Conservation (phyloP, 495 filamentous ascomycete species). For the Aspergillus saccharolyticus region DNA sequence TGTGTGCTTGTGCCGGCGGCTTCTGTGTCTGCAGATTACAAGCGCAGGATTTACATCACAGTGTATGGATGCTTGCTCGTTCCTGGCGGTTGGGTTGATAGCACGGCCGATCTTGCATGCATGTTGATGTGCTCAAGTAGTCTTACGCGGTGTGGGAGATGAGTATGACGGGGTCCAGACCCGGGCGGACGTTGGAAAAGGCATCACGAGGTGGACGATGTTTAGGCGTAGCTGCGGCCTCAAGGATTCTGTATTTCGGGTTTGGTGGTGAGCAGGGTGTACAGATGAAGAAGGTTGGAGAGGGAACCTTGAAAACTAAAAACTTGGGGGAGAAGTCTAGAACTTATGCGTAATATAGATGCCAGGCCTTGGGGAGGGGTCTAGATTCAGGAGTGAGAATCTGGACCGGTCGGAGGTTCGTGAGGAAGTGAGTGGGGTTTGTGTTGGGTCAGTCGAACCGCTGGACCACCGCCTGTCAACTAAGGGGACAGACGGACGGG, state of each 20-base stretch:
- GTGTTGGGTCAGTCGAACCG: no score
- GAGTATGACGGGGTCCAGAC: neutral
- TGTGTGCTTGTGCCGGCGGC: neutral
- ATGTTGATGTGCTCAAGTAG: neutral
- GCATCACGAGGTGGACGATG: neutral
- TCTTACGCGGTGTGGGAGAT: neutral
- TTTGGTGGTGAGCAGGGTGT: neutral
- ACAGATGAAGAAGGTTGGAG: neutral
- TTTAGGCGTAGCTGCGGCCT: neutral
- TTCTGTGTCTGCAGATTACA: neutral
- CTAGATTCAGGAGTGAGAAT: neutral
- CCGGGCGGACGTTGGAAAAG: neutral
- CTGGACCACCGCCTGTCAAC: no score
- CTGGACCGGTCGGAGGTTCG: neutral
- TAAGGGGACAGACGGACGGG: neutral
- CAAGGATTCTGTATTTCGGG: neutral
- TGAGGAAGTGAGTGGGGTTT: neutral
- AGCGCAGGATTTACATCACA: neutral
- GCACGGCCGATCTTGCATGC: neutral
- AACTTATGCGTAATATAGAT: no score
- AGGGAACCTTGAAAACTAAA: neutral
- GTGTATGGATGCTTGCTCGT: neutral
- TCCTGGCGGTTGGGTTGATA: neutral
- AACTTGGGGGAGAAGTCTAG: neutral
- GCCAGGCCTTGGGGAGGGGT: neutral